A percentile compares a stretch with the other conserved stretches of the same genome.
Evolutionary conservation across 495 filamentous ascomycete genomes (phyloP).

Genomic region (Hyaloscypha bicolor): DNA sequence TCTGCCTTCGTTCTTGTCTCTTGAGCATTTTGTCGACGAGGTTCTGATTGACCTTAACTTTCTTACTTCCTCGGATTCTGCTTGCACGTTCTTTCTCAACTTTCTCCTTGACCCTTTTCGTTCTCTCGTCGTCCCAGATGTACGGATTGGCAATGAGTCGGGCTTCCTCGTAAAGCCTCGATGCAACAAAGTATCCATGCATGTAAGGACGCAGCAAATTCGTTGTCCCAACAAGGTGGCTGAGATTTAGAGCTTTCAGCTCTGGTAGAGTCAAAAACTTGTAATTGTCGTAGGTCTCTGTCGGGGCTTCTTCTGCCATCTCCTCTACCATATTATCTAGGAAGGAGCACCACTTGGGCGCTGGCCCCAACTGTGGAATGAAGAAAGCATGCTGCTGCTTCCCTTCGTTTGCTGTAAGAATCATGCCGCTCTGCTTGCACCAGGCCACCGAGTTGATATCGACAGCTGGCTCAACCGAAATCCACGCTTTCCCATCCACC

Average conservation of each 20-base stretch:
- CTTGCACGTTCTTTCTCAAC: slow-evolving; percentile 92
- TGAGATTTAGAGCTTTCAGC: slow-evolving; percentile 76
- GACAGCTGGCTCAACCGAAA: slow-evolving; percentile 90
- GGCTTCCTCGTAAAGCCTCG: slow-evolving; percentile 93
- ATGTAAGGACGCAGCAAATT: slow-evolving; percentile 91
- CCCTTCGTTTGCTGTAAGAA: slow-evolving; percentile 95
- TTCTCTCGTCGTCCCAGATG: slow-evolving; percentile 85
- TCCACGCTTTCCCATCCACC: slow-evolving; percentile 81
- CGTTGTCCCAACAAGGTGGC: slow-evolving; percentile 84
- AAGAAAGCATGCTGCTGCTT: slow-evolving; percentile 92
- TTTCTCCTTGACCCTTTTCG: slow-evolving; percentile 85
- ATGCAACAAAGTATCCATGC: slow-evolving; percentile 97
- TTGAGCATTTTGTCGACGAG: slow-evolving; percentile 82
- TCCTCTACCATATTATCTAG: slow-evolving; percentile 97
- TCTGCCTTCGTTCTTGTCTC: slow-evolving; percentile 77
- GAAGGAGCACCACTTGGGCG: slow-evolving; percentile 95
- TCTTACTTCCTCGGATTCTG: slow-evolving; percentile 89
- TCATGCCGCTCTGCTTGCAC: slow-evolving; percentile 85
- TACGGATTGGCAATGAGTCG: slow-evolving; percentile 88
- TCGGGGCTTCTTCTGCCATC: slow-evolving; percentile 78
- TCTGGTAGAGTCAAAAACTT: slow-evolving; percentile 92
- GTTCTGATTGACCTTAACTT: slow-evolving; percentile 89
- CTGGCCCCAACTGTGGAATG: slow-evolving; percentile 89
- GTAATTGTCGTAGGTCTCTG: slow-evolving; percentile 95
- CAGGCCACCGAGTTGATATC: slow-evolving; percentile 92